phyloP scores from a whole-genome alignment of 2,329 filamentous ascomycete species.

The Pseudogymnoascus sp. region DNA sequence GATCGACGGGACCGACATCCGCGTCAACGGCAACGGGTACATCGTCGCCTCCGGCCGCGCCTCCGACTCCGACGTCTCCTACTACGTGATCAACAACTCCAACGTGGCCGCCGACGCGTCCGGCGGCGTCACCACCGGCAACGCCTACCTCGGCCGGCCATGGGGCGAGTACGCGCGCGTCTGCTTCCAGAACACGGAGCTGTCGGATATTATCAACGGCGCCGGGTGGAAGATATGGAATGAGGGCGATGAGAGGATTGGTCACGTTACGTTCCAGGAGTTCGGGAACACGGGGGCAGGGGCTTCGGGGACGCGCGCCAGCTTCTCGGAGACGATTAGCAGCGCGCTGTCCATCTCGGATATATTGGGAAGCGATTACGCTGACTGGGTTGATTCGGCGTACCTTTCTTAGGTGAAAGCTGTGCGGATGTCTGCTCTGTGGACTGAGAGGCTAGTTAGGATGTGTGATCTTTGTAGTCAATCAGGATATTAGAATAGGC shows the following conservation, averaged over 20 bases:
- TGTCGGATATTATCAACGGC: slow-evolving; percentile 43
- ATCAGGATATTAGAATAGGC: background rate
- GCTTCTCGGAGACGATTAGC: slow-evolving; percentile 36
- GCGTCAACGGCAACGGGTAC: slow-evolving; percentile 37
- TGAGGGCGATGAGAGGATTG: slow-evolving; percentile 34
- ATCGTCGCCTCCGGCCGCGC: slow-evolving; percentile 41
- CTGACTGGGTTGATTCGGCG: slow-evolving; percentile 36
- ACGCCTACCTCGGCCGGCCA: slow-evolving; percentile 45
- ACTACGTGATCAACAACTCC: slow-evolving; percentile 50
- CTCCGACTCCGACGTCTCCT: slow-evolving; percentile 34
- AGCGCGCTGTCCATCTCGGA: slow-evolving; percentile 35
- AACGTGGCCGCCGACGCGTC: slow-evolving; percentile 36
- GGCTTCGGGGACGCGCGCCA: slow-evolving; percentile 40
- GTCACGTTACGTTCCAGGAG: slow-evolving; percentile 44
- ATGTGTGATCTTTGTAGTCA: background rate
- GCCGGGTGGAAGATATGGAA: slow-evolving; percentile 46
- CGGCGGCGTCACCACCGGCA: slow-evolving; percentile 32
- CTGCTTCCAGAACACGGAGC: slow-evolving; percentile 40
- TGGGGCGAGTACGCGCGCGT: slow-evolving; percentile 46
- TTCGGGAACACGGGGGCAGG: slow-evolving; percentile 46
- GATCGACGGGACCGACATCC: slow-evolving; percentile 44
- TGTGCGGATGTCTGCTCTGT: background rate
- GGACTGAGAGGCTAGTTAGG: background rate
- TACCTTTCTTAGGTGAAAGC: slow-evolving; percentile 29
- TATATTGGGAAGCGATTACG: slow-evolving; percentile 39